Evolutionary conservation across 352 stramenopile species (phyloP), one percentile per base, ranked within the genome.

Genomic region (Pythium apleroticum): DNA sequence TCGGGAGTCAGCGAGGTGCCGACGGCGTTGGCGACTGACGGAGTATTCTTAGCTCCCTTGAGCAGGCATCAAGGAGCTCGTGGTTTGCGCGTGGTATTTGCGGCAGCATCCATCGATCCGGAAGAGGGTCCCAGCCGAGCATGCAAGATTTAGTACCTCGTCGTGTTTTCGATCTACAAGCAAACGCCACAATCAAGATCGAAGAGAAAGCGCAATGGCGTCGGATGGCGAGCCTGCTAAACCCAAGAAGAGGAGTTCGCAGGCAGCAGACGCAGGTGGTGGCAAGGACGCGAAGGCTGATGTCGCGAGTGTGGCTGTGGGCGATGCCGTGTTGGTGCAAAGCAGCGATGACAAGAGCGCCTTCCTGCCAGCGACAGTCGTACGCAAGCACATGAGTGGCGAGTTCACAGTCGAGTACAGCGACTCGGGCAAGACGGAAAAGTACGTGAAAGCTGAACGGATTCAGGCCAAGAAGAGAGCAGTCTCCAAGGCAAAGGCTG

Each of bases 331-430:
- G 30, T 24, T 63, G 0, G 64, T 70, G n/a, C 50, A 62, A 39
- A 55, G 55, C 11, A 22, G 33, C 3, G 54, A 60, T 12, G 63
- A 69, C 49, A 63, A 63, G 48, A 53, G 33, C 43, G 33, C 41
- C 14, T 43, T 54, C 4, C 19, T 66, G 5, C 17, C 24, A 22
- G 65, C 65, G 25, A 66, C 33, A 25, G 46, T 72, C 20, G 37
- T 55, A 20, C 66, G 66, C 33, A 66, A 61, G 45, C 67, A 73
- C 50, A 60, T 60, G 53, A 73, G 57, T 30, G 67, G 67, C 22
- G 62, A 69, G 46, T 62, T 69, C 28, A 67, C 67, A 20, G 67
- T 73, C 24, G 50, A 73, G 31, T 76, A 73, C 24, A 65, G 27
- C 3, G 57, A 61, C 15, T 66, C 48, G 57, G 65, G 46, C 48